Base-by-base conservation (phyloP, 2,329 filamentous ascomycete genomes). In the Talaromyces pinophilus region DNA sequence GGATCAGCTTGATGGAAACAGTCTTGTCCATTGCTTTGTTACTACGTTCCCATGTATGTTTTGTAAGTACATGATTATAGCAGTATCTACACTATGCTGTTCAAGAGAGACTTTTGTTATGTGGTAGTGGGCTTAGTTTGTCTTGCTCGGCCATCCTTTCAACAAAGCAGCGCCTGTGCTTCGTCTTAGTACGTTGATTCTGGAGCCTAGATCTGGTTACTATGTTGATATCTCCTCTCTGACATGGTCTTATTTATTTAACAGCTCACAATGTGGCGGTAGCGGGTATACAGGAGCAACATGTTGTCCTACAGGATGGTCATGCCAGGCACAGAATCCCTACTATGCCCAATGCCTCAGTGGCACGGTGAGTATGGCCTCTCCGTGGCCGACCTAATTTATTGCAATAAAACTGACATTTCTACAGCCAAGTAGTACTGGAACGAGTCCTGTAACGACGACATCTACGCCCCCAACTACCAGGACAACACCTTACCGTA, bases 261-360 rank as follows among this genome's bases (percentile, higher is more conserved):
- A 46, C 3, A 62, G 60, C 46, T 62, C 60, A n/a, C 60, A 62
- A 52, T 62, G 60, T 50, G 60, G 60, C 11, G 60, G 60, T 25
- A 50, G 11, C 17, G 60, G 60, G 4, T 62, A 17, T 52, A 54
- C 44, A 50, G 60, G 60, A 25, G 44, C 60, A 52, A 62, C 60
- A 8, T 62, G 60, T 30, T 62, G 60, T 6, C 60, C 60, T 25
- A 52, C 60, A 25, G 60, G 60, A 38, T 62, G 60, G 60, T 62
- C 60, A 3, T 62, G 60, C 19, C 60, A 62, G 60, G 52, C 60
- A 25, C 60, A 62, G 28, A 5, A 62, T 52, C 38, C 60, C 40
- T 62, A 52, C 46, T 62, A 62, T 52, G 60, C 60, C 2, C 60
- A 62, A 17, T 62, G 60, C 19, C 46, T 62, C 6, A 62, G 60